Evolutionary conservation across 2,329 filamentous ascomycete genomes (phyloP), one percentile per base, ranked within the genome.

Genomic region (Didymella exigua): DNA sequence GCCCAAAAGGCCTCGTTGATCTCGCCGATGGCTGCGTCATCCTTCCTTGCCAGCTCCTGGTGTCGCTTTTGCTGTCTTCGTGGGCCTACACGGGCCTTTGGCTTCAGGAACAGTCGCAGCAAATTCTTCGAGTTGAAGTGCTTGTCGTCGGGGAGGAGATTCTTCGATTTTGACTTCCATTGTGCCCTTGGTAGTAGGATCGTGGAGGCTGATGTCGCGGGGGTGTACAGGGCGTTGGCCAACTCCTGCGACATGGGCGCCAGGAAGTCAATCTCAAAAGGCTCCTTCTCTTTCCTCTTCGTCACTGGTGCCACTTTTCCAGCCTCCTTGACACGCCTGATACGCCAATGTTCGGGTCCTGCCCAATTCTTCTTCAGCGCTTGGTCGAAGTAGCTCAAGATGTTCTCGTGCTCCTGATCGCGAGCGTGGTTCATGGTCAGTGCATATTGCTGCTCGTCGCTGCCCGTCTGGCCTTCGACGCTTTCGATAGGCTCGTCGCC

Each of bases 1-100:
- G 95, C 95, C 92, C 95, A 99, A 78, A 96, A 98, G 18, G 90
- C 93, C 76, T 97, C 93, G 69, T 98, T 91, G 81, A 97, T 90
- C 56, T 96, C 90, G 34, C 87, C 89, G 56, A 88, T 85, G 1
- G 83, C 84, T 8, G 85, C 77, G 30, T 84, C 82, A 71, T 77
- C 48, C 65, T 75, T 49, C 55, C 46, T 54, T 7, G 64, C 46
- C 13, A 60, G 42, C 21, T 57, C 52, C n/a, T 62, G 60, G 9
- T 56, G 45, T 36, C 59, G 60, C 42, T 60, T 63, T n/a, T 62
- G 60, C 57, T 81, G 77, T 59, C 83, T 86, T 42, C 87, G 84
- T 53, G 86, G 85, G 38, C 89, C 87, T 75, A 97, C 84, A 36
- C 89, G 88, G 10, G 93, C 91, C 73, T 93, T 96, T 24, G 95